Evolutionary conservation across 75 land plant species (phyloP), one percentile per base, ranked within the genome.

Genomic region (Pinus taeda): DNA sequence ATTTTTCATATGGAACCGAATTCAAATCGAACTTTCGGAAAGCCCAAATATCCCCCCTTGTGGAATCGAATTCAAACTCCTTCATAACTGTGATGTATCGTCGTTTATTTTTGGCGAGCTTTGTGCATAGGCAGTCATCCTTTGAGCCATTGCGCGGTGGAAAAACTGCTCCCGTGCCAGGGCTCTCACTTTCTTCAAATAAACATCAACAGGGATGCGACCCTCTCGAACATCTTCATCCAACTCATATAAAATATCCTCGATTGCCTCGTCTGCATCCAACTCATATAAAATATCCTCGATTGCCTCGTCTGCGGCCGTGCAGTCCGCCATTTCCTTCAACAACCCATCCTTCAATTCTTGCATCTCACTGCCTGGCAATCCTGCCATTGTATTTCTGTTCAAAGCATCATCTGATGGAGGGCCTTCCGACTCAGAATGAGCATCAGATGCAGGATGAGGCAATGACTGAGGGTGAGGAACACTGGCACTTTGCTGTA

Each of bases 291-390:
- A 77, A 36, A 86, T 60, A 76, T 93, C 96, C 58, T 93, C 96
- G 33, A 91, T 75, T 13, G 88, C 88, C 17, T 75, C 57, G 79
- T 89, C 92, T 20, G 81, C 88, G 13, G 93, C 85, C 30, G 53
- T 64, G 42, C 79, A 64, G 1, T 91, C 92, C 29, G 91, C 29
- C 84, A 85, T 56, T 53, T 81, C 78, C 76, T 57, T 78, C 70
- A 97, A 88, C 49, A 97, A 56, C 22, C 77, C 85, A 36, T 97
- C 99, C 95, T 92, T 79, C 74, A 97, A n/a, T 57, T 45, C 80
- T 11, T 36, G 64, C 29, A 88, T 76, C 61, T 97, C 99, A 12
- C 29, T 78, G 57, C 87, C 84, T 15, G 80, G 71, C 26, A 70
- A 79, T 76, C 88, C 91, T 36, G 90, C 76, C 3, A 97, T 84